A percentile compares a stretch with the other conserved stretches of the same genome.
These are phyloP conservation scores for Corniculantispora saksenae DNA, from an alignment of 2,329 filamentous ascomycete species.

Conservation along the genomic window DNA sequence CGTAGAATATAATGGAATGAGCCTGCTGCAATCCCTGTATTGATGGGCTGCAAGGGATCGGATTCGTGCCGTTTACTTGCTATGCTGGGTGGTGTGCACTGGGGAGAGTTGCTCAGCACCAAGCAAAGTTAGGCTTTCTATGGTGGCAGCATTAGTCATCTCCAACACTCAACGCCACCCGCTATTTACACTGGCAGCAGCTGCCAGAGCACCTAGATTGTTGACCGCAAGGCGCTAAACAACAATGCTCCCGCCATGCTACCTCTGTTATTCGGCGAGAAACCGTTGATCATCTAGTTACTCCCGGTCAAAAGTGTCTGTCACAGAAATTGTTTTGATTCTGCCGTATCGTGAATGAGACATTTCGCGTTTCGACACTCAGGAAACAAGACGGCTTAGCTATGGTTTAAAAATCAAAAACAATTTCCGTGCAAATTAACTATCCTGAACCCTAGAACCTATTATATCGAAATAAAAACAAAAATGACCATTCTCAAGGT, in stretches of 20 bases:
- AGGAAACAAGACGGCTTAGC: neutral
- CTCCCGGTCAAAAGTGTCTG: too few relatives aligned
- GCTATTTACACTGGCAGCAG: neutral
- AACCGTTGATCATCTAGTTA: too few relatives aligned
- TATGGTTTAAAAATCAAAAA: neutral
- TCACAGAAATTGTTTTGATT: too few relatives aligned
- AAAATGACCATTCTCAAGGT: constrained; percentile 15
- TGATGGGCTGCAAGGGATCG: neutral
- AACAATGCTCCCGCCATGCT: neutral
- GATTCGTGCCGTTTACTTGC: constrained; percentile 5
- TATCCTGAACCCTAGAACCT: constrained; percentile 16
- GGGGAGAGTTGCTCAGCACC: constrained; percentile 19
- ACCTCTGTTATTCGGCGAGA: too few relatives aligned
- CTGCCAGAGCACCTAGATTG: neutral
- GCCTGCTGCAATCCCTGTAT: neutral
- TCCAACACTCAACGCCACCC: neutral
- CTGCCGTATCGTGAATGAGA: neutral
- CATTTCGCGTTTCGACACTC: neutral
- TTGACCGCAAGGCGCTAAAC: too few relatives aligned
- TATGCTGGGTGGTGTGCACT: constrained; percentile 21
- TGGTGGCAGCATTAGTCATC: constrained; percentile 21
- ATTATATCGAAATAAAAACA: constrained; percentile 10
- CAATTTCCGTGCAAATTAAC: constrained; percentile 16
- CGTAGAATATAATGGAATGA: neutral
- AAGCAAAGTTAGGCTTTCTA: constrained; percentile 19